These are phyloP conservation scores for Epichloe baconii DNA, from an alignment of 2,329 filamentous ascomycete species.

Conservation along the genomic window DNA sequence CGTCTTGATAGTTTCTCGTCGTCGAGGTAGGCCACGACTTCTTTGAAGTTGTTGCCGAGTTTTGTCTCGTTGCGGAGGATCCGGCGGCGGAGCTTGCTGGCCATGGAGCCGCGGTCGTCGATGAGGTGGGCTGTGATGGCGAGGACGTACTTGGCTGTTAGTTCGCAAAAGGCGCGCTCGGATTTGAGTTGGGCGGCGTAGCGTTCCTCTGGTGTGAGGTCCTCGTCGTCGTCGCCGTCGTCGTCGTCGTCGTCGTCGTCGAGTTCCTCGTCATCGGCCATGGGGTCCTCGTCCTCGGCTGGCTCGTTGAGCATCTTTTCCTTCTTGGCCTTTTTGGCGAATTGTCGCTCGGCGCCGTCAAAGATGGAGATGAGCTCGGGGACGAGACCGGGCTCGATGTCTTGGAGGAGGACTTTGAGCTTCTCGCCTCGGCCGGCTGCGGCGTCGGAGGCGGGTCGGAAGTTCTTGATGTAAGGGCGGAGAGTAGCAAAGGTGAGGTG, in stretches of 20 bases:
- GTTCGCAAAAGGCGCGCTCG: constrained; percentile 74
- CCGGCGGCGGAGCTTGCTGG: constrained; percentile 53
- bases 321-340: constrained; percentile 55
- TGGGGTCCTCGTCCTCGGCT: constrained; percentile 59
- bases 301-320: constrained; percentile 44
- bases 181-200: constrained; percentile 57
- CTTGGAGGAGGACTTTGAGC: constrained; percentile 42
- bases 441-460: constrained; percentile 14
- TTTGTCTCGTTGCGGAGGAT: constrained; percentile 67
- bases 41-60: constrained; percentile 75
- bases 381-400: constrained; percentile 49
- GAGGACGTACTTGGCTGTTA: constrained; percentile 74
- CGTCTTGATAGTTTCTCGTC: constrained; percentile 42
- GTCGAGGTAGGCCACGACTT: constrained; percentile 71
- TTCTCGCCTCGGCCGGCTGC: constrained; percentile 15
- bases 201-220: constrained; percentile 42
- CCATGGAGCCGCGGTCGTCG: constrained; percentile 46
- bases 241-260: constrained; percentile 39
- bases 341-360: constrained; percentile 60
- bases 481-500: constrained; percentile 69
- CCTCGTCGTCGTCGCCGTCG: constrained; percentile 42
- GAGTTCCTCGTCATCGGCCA: constrained; percentile 45
- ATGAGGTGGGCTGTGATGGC: constrained; percentile 64
- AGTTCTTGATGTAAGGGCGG: constrained; percentile 37
- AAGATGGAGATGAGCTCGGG: constrained; percentile 67